These are phyloP conservation scores for Circinella umbellata DNA, from an alignment of 371 early-diverging fungal species.

Conservation along the genomic window DNA sequence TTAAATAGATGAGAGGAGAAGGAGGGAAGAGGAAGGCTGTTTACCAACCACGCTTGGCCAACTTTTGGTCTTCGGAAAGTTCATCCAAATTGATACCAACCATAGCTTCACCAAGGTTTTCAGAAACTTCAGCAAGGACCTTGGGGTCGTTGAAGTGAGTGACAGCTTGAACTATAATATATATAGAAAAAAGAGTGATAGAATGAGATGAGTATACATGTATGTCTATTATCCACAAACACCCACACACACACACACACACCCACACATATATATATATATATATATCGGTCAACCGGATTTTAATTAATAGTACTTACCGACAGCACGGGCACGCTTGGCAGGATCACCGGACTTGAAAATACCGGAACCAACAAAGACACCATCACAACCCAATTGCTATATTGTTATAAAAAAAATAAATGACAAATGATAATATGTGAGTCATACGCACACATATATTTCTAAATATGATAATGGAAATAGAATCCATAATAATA, in stretches of 20 bases:
- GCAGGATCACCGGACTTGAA: conserved; percentile 96
- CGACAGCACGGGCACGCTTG: conserved; percentile 94
- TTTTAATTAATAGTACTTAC: conserved; percentile 17
- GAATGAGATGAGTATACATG: no score
- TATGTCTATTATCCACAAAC: no score
- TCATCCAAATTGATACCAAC: conserved; percentile 91
- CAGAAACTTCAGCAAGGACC: conserved; percentile 89
- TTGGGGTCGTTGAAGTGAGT: conserved; percentile 92
- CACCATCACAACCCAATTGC: conserved; percentile 97
- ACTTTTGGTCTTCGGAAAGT: conserved; percentile 71
- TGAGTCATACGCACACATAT: not conserved
- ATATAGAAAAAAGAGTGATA: not conserved
- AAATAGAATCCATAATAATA: not conserved
- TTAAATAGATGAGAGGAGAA: not conserved
- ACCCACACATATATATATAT: no score
- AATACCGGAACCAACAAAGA: conserved; percentile 89
- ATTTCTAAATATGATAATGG: not conserved
- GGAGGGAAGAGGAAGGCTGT: conserved; percentile 1
- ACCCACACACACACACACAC: no score
- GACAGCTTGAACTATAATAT: conserved; percentile 83
- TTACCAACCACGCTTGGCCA: conserved; percentile 80
- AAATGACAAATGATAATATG: not conserved
- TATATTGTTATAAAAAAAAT: conserved; percentile 16
- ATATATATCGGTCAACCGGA: not conserved
- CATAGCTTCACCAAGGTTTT: conserved; percentile 96